Conservation (phyloP, 371 early-diverging fungal genomes). For the Gilbertella persicaria region DNA sequence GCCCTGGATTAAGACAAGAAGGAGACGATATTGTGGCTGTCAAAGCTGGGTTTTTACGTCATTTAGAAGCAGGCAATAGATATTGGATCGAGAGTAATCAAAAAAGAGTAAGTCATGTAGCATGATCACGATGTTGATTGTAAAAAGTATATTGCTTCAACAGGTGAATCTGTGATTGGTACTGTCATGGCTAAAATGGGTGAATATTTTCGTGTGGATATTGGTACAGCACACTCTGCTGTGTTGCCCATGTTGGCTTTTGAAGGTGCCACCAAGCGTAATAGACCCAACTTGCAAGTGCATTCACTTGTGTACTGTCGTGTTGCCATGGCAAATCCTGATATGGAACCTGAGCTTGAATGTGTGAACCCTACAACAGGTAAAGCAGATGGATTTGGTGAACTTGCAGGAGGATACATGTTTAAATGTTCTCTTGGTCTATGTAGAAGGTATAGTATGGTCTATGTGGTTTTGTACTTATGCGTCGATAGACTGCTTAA, state of each 20-base stretch:
- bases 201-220: slow-evolving; percentile 89
- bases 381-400: slow-evolving; percentile 82
- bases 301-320: slow-evolving; percentile 86
- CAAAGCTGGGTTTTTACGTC: slow-evolving; percentile 75
- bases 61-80: slow-evolving; percentile 54
- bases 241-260: slow-evolving; percentile 81
- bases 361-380: slow-evolving; percentile 79
- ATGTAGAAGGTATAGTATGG: slow-evolving; percentile 63
- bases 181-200: slow-evolving; percentile 65
- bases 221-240: slow-evolving; percentile 90
- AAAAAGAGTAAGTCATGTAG: slow-evolving; percentile 62
- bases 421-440: slow-evolving; percentile 77
- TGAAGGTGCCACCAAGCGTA: slow-evolving; percentile 93
- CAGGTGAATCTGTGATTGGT: slow-evolving; percentile 89
- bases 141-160: slow-evolving; percentile 81
- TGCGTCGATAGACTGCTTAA: slow-evolving; percentile 62
- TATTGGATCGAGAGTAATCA: slow-evolving; percentile 86
- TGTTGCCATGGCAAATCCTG: slow-evolving; percentile 83
- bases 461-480: neutral
- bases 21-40: slow-evolving; percentile 64
- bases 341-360: slow-evolving; percentile 96
- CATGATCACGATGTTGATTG: neutral
- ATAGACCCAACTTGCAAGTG: slow-evolving; percentile 75
- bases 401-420: slow-evolving; percentile 70
- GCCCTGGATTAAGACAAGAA: slow-evolving; percentile 80